Base-by-base conservation (phyloP, 73 alveolate species). In the Paramecium pentaurelia region DNA sequence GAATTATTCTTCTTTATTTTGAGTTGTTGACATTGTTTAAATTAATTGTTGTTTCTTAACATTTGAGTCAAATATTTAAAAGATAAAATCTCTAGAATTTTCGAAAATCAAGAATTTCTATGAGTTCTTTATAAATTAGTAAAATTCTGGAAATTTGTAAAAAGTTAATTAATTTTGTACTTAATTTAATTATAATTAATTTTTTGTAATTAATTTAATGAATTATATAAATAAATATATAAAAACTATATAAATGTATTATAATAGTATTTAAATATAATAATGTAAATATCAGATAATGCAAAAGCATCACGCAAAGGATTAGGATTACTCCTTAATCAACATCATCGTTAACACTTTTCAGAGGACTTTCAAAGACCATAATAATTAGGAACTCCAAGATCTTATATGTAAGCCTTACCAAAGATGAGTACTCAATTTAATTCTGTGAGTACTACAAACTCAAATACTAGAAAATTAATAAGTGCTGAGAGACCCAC, bases 401-500 rank as follows among this genome's bases (percentile, higher is more conserved):
- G 87, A 38, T 40, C 87, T 14, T 73, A 73, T 20, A 73, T 73
- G 30, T 12, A 34, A 73, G 37, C 40, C 40, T 38, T 73, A 6
- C 87, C 87, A 12, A 73, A 73, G 47, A 73, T 73, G 87, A 37
- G 60, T 73, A 9, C 58, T 36, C 64, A 73, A 73, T 64, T 64
- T 14, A 64, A 28, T 36, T 73, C 87, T 18, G 60, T 73, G 60
- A 73, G 87, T 73, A 73, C 77, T 18, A 80, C 91, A 20, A 80
- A 38, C 20, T 75, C 88, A 75, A 75, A 80, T 37, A 80, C 91
- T 45, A 16, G 91, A 22, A 80, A 80, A 47, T 47, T 80, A 16
- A 49, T 80, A 8, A 80, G 91, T 80, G 91, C 91, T 4, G 91
- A 80, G 20, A 80, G 91, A 80, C 44, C 47, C 4, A 80, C 91